These are phyloP conservation scores for Trametes cinnabarina DNA, from an alignment of 768 basidiomycete species.

Conservation along the genomic window DNA sequence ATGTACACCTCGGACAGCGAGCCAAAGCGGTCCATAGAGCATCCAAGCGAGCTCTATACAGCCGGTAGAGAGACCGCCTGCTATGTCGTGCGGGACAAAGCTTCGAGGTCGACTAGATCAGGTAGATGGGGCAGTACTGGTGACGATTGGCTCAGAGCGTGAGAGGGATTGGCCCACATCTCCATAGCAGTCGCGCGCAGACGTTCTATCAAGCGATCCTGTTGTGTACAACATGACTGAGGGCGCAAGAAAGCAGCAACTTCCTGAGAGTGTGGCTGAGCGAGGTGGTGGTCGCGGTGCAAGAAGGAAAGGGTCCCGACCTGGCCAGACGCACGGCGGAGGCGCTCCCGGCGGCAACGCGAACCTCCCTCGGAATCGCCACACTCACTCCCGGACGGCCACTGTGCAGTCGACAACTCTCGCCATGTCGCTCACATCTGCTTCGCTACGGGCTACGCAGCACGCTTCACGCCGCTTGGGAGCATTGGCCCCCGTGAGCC, in stretches of 20 bases:
- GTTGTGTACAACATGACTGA: neutral
- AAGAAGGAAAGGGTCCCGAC: neutral
- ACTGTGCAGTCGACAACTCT: neutral
- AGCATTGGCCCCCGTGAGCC: slow-evolving; percentile 1
- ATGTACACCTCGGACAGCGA: neutral
- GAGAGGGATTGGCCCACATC: neutral
- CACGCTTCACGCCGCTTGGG: neutral
- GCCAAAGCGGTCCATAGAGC: neutral
- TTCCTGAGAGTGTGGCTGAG: neutral
- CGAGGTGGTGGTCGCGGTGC: slow-evolving; percentile 9
- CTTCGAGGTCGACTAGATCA: slow-evolving; percentile 4
- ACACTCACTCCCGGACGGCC: neutral
- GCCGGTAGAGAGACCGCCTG: slow-evolving; percentile 4
- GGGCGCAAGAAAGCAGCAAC: neutral
- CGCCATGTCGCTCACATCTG: slow-evolving; percentile 14
- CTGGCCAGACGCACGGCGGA: neutral
- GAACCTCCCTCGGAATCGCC: neutral
- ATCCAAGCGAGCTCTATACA: neutral
- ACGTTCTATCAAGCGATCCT: neutral
- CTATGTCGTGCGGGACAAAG: slow-evolving; percentile 2
- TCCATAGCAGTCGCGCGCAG: slow-evolving; percentile 10
- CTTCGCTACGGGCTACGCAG: slow-evolving; percentile 4
- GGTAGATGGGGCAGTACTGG: slow-evolving; percentile 5
- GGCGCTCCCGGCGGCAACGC: slow-evolving; percentile 1
- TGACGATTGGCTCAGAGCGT: slow-evolving; percentile 8